A percentile compares a stretch with the other conserved stretches of the same genome.
phyloP scores from a whole-genome alignment of 139 green algal species.

The Chlamydomonas schloesseri region DNA sequence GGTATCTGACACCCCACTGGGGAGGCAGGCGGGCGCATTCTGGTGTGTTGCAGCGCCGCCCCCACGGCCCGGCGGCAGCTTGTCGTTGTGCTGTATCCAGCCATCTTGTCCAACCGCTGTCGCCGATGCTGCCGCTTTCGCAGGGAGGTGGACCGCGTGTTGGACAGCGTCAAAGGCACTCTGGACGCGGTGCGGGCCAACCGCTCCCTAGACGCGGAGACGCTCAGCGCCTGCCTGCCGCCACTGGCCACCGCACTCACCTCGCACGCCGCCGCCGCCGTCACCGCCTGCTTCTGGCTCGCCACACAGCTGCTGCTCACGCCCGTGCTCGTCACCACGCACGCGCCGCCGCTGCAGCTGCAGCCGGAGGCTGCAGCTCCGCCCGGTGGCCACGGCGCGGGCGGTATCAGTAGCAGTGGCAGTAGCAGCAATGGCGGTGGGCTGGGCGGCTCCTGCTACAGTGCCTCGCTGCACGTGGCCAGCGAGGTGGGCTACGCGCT shows the following conservation, averaged over 20 bases:
- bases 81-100: too few species aligned
- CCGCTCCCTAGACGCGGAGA: conserved; percentile 8
- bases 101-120: too few species aligned
- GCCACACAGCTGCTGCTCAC: conserved; percentile 33
- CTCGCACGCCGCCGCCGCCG: conserved; percentile 31
- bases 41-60: too few species aligned
- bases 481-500: conserved; percentile 9
- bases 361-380: not conserved
- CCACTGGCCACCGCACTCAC: conserved; percentile 15
- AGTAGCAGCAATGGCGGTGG: not conserved
- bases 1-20: too few species aligned
- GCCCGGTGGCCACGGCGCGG: not conserved
- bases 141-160: conserved; percentile 38
- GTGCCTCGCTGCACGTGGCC: conserved; percentile 16
- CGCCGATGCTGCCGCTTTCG: too few species aligned
- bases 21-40: too few species aligned
- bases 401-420: not conserved
- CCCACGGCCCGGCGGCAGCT: too few species aligned
- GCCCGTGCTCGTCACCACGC: conserved; percentile 5
- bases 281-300: conserved; percentile 27
- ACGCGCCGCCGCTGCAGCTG: not conserved
- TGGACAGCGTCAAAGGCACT: conserved; percentile 26
- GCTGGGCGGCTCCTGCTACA: not conserved
- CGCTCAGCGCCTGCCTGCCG: conserved; percentile 14
- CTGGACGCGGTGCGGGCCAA: conserved; percentile 30